phyloP scores from a whole-genome alignment of 1,139 yeast genomes.

The Debaryomycetaceae sp. region DNA sequence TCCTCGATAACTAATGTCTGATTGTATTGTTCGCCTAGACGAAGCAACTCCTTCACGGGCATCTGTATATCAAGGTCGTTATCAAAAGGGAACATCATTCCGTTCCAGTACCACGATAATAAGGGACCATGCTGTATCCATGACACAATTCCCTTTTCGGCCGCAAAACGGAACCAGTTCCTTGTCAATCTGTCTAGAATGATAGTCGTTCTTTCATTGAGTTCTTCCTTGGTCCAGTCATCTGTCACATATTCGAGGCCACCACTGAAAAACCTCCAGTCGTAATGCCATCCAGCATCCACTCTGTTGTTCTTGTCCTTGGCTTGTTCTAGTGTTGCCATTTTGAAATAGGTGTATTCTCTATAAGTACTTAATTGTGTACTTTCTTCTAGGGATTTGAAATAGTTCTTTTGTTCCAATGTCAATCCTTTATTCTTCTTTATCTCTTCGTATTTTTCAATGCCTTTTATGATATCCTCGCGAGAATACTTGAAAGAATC shows the following conservation, averaged over 20 bases:
- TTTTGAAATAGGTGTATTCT: slow-evolving; percentile 22
- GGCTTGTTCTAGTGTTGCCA: slow-evolving; percentile 13
- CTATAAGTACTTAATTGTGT: slow-evolving; percentile 13
- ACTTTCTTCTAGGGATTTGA: slow-evolving; percentile 19
- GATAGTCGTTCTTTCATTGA: slow-evolving; percentile 18
- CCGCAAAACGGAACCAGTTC: slow-evolving; percentile 25
- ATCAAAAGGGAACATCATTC: slow-evolving; percentile 21
- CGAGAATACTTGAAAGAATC: slow-evolving; percentile 20
- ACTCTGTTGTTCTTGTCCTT: slow-evolving; percentile 13
- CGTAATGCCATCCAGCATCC: slow-evolving; percentile 56
- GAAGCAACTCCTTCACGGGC: slow-evolving; percentile 24
- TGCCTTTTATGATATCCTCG: slow-evolving; percentile 14
- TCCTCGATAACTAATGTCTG: slow-evolving; percentile 30
- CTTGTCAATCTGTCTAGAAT: slow-evolving; percentile 26
- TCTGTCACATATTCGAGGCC: slow-evolving; percentile 14
- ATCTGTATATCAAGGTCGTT: slow-evolving; percentile 30
- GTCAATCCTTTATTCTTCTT: slow-evolving; percentile 7
- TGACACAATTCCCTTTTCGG: slow-evolving; percentile 18
- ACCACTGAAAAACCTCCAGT: slow-evolving; percentile 67
- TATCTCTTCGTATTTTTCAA: slow-evolving; percentile 13
- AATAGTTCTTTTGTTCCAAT: slow-evolving; percentile 15
- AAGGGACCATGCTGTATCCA: slow-evolving; percentile 29
- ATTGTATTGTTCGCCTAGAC: slow-evolving; percentile 28
- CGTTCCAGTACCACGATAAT: slow-evolving; percentile 42
- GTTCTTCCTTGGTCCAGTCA: slow-evolving; percentile 19